Evolutionary conservation across 257 asterid genomes (phyloP), one percentile per base, ranked within the genome.

Genomic region (Ligustrum vulgare): DNA sequence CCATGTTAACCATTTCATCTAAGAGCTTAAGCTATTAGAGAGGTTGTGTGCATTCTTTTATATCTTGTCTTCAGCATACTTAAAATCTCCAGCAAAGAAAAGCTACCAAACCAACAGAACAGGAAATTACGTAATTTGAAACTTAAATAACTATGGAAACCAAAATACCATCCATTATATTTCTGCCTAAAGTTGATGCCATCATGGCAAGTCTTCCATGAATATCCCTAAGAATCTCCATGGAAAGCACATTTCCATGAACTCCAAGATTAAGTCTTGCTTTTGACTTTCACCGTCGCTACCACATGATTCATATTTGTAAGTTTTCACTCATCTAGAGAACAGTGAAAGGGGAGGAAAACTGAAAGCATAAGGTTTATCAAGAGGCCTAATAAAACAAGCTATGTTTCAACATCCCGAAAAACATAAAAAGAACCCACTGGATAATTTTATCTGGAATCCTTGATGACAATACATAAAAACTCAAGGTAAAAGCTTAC

Each of bases 401-500:
- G 66, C 16, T 8, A 60, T 60, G 34, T 60, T 20, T 10, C 34
- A 60, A 60, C 66, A 20, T 60, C 34, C 23, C 32, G 15, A 47
- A 56, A 8, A 56, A 56, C 32, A 56, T 56, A n/a, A 56, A 56
- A 56, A 8, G 65, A 56, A 22, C 23, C 65, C 33, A 10, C 23
- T 7, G 3, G 15, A 60, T 9, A 60, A 60, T 22, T 5, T 23
- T 20, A 58, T 60, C 66, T 23, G 16, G 28, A 60, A 60, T 2
- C 66, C 32, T 60, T 8, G 33, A 22, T 23, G 33, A 60, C 66
- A 60, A 20, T 15, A 56, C 12, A 60, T 3, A 60, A 60, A 60
- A 20, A 60, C 16, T 10, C 4, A 60, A 60, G 31, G 31, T 9
- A 36, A 9, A 51, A 62, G 76, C 67, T 78, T 32, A 85, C 89